Evolutionary conservation across 148 eudicot genomes (phyloP), one percentile per base, ranked within the genome.

Genomic region (Heliosperma pusillum): DNA sequence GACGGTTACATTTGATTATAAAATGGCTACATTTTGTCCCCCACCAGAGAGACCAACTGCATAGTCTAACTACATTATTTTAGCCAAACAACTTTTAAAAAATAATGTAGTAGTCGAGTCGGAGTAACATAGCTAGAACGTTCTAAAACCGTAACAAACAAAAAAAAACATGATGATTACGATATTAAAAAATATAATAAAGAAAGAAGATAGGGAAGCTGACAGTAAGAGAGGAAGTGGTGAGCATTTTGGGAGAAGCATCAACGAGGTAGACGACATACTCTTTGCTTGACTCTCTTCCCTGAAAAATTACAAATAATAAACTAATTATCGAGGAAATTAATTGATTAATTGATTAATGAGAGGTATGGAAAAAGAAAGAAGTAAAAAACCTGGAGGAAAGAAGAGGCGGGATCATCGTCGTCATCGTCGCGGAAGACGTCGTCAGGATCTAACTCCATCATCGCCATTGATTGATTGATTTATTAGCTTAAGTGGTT

Each of bases 221-320:
- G 29, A 94, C 98, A 80, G 79, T 79, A 52, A 70, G 82, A 63
- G 81, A 85, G 56, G 88, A 73, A 80, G 89, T 68, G 84, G 52
- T 63, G 78, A 92, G 88, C 97, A 95, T 92, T 76, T 92, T 92
- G 22, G 98, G 98, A 40, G 97, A 95, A 86, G 96, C 97, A 71
- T 95, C 98, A 20, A 95, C 87, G 70, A 95, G 70, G 78, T 90
- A 95, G 33, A 90, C 98, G 80, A 82, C 83, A 58, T 85, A 74
- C 64, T 92, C 98, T 66, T 95, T 95, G 74, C 71, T 92, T 42
- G 92, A 65, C 58, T 88, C 89, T 68, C 76, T 86, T 45, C 74
- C 88, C 97, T 91, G 80, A 29, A 75, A 2, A 40, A 63, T 74
- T 1, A 9, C 5, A n/a, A 27, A 40, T 36, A 27, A 56, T 30